A percentile compares a stretch with the other conserved stretches of the same genome.
Conservation (phyloP, 176 grass and related monocot species). For the Avena eriantha region DNA sequence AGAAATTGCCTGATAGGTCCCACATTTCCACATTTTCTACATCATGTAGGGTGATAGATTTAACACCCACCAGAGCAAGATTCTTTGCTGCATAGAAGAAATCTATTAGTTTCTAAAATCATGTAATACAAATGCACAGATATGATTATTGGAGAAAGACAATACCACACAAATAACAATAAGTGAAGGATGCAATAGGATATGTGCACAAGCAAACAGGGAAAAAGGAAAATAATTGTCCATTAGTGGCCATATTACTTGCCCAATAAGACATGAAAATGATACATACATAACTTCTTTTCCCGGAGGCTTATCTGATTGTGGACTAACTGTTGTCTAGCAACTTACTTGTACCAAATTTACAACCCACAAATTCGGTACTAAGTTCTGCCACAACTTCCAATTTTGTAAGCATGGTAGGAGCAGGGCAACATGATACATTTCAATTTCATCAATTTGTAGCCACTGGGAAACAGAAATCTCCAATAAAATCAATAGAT, state of each 20-base stretch:
- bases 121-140: neutral
- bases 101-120: slow-evolving; percentile 36
- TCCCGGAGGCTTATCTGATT: neutral
- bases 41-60: slow-evolving; percentile 81
- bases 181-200: slow-evolving; percentile 30
- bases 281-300: neutral
- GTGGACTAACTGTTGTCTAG: neutral
- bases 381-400: neutral
- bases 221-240: neutral
- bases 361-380: neutral
- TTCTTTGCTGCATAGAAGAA: slow-evolving; percentile 75
- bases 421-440: neutral
- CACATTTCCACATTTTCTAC: slow-evolving; percentile 65
- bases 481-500: neutral
- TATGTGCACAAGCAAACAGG: neutral
- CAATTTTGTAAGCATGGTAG: neutral
- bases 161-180: slow-evolving; percentile 2
- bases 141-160: neutral
- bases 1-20: slow-evolving; percentile 82
- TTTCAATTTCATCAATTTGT: neutral
- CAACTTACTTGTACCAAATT: neutral
- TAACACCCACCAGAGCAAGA: slow-evolving; percentile 76
- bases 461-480: neutral
- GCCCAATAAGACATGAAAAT: slow-evolving; percentile 6
- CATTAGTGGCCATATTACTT: slow-evolving; percentile 23